Evolutionary conservation across 768 basidiomycete species (phyloP), one percentile per base, ranked within the genome.

Genomic region (Termitomyces sp.): DNA sequence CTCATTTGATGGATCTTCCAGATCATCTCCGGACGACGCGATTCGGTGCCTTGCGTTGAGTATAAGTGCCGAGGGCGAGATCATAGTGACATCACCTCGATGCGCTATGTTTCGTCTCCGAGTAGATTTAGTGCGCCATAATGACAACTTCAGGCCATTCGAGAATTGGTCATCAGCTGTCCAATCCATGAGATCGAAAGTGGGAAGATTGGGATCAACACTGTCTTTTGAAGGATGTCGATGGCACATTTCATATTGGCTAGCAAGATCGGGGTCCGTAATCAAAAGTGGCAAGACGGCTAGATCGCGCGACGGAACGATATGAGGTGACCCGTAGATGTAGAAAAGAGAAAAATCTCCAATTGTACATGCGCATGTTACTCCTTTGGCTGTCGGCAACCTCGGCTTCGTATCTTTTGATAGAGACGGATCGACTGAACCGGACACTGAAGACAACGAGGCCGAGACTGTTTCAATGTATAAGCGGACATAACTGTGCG

Each of bases 251-350:
- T 78, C 65, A 71, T 90, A 90, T 62, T 91, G 89, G 7, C 73
- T 73, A 15, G 77, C 69, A 18, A 96, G 82, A 63, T 84, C 73
- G n/a, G 79, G 80, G 67, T 96, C 94, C 11, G 86, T 87, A 52
- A 94, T 82, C 18, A 96, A 68, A 48, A 96, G 73, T 13, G 94
- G 94, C 15, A 81, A 79, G 28, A 86, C 83, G 20, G 66, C 61
- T 50, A 77, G 56, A 22, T 68, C 68, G 8, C 60, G 28, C 40
- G 63, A 66, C 40, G 62, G 38, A 11, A 45, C 28, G 16, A 24
- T n/a, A 48, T 52, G 59, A 45, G 55, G 35, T 32, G 45, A 58
- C 59, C 58, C 58, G 36, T 73, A 73, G 66, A 89, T 83, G 12
- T 78, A 76, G 64, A 90, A 87, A 11, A 84, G 67, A 16, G 88